Evolutionary conservation across 352 stramenopile genomes (phyloP).

Genomic region (Globisporangium radiosum): DNA sequence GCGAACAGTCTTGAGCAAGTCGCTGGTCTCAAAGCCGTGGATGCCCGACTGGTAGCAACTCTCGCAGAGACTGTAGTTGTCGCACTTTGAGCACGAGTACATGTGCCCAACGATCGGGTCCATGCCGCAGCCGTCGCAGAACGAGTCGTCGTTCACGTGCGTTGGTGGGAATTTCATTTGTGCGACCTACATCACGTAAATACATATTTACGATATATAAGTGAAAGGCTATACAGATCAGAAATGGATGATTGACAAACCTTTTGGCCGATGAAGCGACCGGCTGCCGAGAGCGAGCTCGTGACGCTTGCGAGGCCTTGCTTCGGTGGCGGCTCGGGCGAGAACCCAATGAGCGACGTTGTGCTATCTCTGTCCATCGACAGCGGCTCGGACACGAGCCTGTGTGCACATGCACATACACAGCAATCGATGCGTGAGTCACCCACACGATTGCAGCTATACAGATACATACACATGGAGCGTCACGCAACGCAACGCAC

Average conservation of each 20-base stretch:
- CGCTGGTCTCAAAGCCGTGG: constrained; percentile 79
- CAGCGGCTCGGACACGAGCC: constrained; percentile 80
- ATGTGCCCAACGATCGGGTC: constrained; percentile 85
- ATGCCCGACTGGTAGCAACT: constrained; percentile 80
- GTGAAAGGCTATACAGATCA: background rate
- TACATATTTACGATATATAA: background rate
- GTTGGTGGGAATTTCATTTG: constrained; percentile 66
- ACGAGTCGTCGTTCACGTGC: constrained; percentile 84
- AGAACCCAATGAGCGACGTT: constrained; percentile 63
- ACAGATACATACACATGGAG: background rate
- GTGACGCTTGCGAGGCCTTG: constrained; percentile 46
- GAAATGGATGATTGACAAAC: constrained; percentile 7
- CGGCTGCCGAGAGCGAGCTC: constrained; percentile 62
- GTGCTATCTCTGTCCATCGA: constrained; percentile 76
- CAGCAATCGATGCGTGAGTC: background rate
- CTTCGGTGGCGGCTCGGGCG: constrained; percentile 31
- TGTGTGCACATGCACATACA: constrained; percentile 8
- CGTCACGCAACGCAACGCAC: constrained; percentile 10
- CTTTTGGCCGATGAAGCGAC: constrained; percentile 74
- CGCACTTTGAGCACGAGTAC: constrained; percentile 84
- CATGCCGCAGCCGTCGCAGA: constrained; percentile 88
- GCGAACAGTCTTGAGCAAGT: constrained; percentile 63
- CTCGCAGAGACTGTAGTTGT: constrained; percentile 80
- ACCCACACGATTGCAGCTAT: background rate
- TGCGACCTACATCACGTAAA: constrained; percentile 28